Evolutionary conservation across 2,329 filamentous ascomycete genomes (phyloP).

Genomic region (Cytospora chrysosperma): DNA sequence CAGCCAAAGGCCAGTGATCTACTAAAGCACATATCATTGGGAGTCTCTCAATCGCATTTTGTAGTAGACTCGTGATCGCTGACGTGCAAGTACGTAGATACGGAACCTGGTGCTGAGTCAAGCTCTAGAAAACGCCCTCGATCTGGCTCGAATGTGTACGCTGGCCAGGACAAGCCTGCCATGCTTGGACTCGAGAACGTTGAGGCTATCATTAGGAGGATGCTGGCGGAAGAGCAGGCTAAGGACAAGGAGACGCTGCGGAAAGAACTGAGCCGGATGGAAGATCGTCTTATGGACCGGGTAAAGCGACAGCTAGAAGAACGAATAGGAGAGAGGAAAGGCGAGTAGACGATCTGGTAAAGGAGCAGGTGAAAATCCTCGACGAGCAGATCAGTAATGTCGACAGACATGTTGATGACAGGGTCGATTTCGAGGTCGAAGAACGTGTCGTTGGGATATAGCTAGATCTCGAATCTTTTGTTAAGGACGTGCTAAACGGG

Average conservation of each 20-base stretch:
- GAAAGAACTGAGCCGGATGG: not conserved
- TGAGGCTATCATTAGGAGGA: not conserved
- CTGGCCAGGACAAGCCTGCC: not conserved
- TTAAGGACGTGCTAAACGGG: not conserved
- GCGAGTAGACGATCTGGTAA: not conserved
- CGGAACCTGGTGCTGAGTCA: not conserved
- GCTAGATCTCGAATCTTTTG: not conserved
- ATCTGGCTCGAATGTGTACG: not conserved
- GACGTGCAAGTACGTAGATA: not conserved
- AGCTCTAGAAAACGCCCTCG: not conserved
- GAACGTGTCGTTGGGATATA: not conserved
- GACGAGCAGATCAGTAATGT: not conserved
- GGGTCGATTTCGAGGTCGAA: not conserved
- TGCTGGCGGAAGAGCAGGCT: not conserved
- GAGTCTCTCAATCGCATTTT: too few species aligned
- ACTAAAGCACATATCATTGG: not conserved
- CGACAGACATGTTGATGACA: not conserved
- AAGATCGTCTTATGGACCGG: not conserved
- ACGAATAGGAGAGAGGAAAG: not conserved
- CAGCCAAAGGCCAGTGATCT: not conserved
- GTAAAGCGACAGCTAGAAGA: not conserved
- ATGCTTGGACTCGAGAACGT: not conserved
- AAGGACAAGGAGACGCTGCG: not conserved
- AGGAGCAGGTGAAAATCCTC: not conserved
- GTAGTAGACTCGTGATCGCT: not conserved